Evolutionary conservation across 140 eudicot genomes (phyloP).

Genomic region (Oenanthe javanica): DNA sequence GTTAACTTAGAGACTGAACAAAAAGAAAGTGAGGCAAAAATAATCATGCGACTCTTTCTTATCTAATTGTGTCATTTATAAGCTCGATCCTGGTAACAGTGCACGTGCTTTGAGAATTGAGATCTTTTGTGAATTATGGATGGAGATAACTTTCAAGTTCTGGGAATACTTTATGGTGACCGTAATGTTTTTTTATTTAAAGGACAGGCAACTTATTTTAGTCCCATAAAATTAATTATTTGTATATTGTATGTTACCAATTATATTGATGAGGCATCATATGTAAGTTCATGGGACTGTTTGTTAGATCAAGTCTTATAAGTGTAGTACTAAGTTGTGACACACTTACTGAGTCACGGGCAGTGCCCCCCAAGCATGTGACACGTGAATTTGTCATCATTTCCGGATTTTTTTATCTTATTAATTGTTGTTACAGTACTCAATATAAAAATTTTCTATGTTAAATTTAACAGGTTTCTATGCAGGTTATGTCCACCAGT

Average conservation of each 20-base stretch:
- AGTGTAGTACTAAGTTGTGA: not conserved
- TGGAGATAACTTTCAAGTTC: not conserved
- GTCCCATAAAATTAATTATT: not conserved
- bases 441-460: too few species aligned
- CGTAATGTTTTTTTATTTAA: too few species aligned
- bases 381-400: not conserved
- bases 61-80: not conserved
- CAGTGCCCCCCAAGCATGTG: not conserved
- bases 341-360: not conserved
- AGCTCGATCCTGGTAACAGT: not conserved
- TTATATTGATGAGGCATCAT: not conserved
- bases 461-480: not conserved
- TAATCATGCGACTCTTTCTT: not conserved
- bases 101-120: not conserved
- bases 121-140: not conserved
- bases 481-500: slow-evolving; percentile 86
- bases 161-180: not conserved
- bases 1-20: not conserved
- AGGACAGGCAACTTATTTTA: too few species aligned
- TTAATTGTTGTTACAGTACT: not conserved
- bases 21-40: not conserved
- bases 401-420: not conserved
- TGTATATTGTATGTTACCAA: not conserved
- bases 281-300: not conserved
- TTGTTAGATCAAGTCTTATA: not conserved